Base-by-base conservation (phyloP, 352 stramenopile genomes). In the Pythium plurisporium region DNA sequence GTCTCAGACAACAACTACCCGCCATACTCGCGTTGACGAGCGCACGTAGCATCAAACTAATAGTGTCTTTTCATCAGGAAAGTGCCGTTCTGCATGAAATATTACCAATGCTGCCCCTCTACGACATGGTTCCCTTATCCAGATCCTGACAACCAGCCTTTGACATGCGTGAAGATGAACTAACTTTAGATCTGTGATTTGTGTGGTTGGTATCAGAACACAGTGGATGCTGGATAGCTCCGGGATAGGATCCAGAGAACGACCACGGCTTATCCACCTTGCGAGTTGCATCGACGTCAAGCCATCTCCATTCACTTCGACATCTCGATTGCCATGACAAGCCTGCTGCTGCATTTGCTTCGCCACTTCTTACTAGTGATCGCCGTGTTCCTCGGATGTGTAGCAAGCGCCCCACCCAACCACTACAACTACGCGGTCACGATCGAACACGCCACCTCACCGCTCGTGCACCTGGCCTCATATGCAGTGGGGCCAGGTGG, bases 401-500 rank as follows among this genome's bases (percentile, higher is more conserved):
- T 25, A 22, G 33, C 47, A 1, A 20, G n/a, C 17, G 37, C 20
- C 14, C 38, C 47, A 9, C 41, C 27, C 0, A 19, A 11, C 19
- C 54, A 36, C 30, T 64, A 64, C 38, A 23, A 53, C 25, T 69
- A 69, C 38, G n/a, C 37, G 5, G 6, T 56, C 10, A 61, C n/a
- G 9, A 27, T 64, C 43, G 62, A 69, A n/a, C 52, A 27, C 36
- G 22, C n/a, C 29, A 26, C 55, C 38, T 19, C 57, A 10, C 62
- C 25, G 12, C 55, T 69, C 20, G 38, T 69, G 2, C 55, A 76
- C 22, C 52, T 87, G 25, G 71, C 66, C 12, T 55, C 72, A 38
- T 82, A 70, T 48, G 56, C 67, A 1, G 49, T 87, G 14, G 65
- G 67, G 25, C 38, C 64, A 3, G 55, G 68, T 15, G 74, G 77